Evolutionary conservation across 352 stramenopile genomes (phyloP).

Genomic region (Pythium monospermum): DNA sequence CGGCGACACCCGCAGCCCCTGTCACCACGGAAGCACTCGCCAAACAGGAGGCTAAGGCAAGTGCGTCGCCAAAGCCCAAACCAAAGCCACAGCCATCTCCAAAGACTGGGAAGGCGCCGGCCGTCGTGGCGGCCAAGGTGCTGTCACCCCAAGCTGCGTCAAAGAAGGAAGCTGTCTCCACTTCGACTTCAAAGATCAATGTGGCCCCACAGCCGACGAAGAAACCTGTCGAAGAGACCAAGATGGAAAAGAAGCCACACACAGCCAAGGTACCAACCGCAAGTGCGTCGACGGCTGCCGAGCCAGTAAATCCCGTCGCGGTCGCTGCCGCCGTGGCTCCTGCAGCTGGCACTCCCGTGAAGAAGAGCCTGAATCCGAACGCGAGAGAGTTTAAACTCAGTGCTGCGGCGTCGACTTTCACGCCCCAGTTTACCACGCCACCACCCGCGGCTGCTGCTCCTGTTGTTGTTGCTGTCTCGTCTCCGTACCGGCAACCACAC

Average conservation of each 20-base stretch:
- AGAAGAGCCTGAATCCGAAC: slow-evolving; percentile 79
- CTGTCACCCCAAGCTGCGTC: neutral
- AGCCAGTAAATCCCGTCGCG: neutral
- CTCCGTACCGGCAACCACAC: slow-evolving; percentile 39
- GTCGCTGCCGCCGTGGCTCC: neutral
- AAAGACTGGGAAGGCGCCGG: slow-evolving; percentile 1
- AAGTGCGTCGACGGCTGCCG: slow-evolving; percentile 15
- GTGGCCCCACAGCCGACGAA: neutral
- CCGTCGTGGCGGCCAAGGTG: slow-evolving; percentile 4
- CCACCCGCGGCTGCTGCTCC: slow-evolving; percentile 9
- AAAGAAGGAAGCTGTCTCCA: slow-evolving; percentile 4
- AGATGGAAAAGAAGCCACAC: slow-evolving; percentile 16
- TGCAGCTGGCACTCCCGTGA: slow-evolving; percentile 22
- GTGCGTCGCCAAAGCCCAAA: slow-evolving; percentile 12
- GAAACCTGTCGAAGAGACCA: slow-evolving; percentile 6
- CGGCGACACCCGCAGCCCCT: neutral
- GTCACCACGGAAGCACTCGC: neutral
- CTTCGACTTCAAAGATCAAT: slow-evolving; percentile 13
- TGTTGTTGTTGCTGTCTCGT: slow-evolving; percentile 25
- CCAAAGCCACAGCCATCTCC: slow-evolving; percentile 8
- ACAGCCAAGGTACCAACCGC: neutral
- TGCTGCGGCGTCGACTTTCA: slow-evolving; percentile 57
- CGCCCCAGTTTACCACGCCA: slow-evolving; percentile 43
- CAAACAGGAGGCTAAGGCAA: slow-evolving; percentile 15
- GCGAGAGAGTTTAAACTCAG: slow-evolving; percentile 87